Evolutionary conservation across 768 basidiomycete genomes (phyloP).

Genomic region (Tricholoma terreum): DNA sequence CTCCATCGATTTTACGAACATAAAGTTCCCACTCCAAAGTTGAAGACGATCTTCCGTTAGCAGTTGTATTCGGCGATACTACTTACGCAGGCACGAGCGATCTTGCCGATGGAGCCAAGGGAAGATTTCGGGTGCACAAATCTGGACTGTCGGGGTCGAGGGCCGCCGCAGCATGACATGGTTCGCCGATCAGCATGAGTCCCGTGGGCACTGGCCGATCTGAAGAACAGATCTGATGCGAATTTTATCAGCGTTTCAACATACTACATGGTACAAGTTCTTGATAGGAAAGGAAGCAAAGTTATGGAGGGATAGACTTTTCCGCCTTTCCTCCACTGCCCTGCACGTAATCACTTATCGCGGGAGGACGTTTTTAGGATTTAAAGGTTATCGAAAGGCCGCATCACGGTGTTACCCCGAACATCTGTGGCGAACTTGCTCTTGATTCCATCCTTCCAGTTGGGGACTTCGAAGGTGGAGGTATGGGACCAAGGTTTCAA

Average conservation of each 20-base stretch:
- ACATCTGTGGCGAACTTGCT: slow-evolving; percentile 50
- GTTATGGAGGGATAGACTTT: neutral
- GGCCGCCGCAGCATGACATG: neutral
- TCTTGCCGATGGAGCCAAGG: too few species aligned
- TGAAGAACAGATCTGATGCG: neutral
- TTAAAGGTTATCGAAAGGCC: slow-evolving; percentile 27
- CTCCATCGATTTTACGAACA: neutral
- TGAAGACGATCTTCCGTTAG: neutral
- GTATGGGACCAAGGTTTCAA: slow-evolving; percentile 52
- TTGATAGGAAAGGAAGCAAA: neutral
- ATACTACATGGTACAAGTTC: neutral
- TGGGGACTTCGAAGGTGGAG: slow-evolving; percentile 44
- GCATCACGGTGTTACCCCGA: slow-evolving; percentile 40
- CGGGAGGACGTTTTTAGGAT: neutral
- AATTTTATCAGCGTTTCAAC: neutral
- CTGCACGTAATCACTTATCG: neutral
- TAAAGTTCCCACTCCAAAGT: neutral
- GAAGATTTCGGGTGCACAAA: neutral
- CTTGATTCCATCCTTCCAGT: slow-evolving; percentile 39
- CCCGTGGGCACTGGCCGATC: neutral
- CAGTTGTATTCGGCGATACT: too few species aligned
- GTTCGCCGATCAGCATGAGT: neutral
- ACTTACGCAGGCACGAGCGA: too few species aligned
- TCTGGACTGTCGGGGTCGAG: neutral
- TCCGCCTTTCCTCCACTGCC: neutral